phyloP scores from a whole-genome alignment of 768 basidiomycete genomes.

The Trametes gibbosa region DNA sequence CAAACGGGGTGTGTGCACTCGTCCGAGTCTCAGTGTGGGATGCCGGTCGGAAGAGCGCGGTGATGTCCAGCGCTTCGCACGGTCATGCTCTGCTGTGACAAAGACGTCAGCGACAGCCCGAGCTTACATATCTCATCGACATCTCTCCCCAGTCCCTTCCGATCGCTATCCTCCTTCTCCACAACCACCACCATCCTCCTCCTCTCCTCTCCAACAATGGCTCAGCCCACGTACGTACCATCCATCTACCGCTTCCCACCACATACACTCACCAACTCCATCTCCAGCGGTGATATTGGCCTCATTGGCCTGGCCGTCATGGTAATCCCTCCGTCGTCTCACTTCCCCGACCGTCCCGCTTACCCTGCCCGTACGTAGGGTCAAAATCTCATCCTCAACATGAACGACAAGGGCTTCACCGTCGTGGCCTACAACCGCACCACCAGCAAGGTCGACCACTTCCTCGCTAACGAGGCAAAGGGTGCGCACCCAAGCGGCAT shows the following conservation, averaged over 20 bases:
- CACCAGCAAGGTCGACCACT: slow-evolving; percentile 90
- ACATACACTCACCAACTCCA: slow-evolving; percentile 23
- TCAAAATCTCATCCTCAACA: slow-evolving; percentile 96
- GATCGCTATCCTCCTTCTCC: slow-evolving; percentile 19
- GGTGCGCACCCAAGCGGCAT: slow-evolving; percentile 51
- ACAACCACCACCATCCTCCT: slow-evolving; percentile 28
- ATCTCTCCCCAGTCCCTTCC: slow-evolving; percentile 22
- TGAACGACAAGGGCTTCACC: slow-evolving; percentile 99
- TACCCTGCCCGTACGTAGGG: slow-evolving; percentile 48
- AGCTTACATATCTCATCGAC: slow-evolving; percentile 30
- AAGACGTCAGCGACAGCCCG: slow-evolving; percentile 21
- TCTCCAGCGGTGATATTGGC: slow-evolving; percentile 87
- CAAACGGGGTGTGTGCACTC: background rate
- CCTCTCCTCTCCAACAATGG: slow-evolving; percentile 38
- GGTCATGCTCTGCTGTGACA: slow-evolving; percentile 22
- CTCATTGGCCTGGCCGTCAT: slow-evolving; percentile 99
- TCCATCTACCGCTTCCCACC: slow-evolving; percentile 14
- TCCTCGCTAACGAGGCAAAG: slow-evolving; percentile 97
- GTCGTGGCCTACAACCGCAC: slow-evolving; percentile 98
- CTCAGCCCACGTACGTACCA: slow-evolving; percentile 49
- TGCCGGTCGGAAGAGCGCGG: slow-evolving; percentile 6
- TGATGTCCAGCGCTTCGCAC: slow-evolving; percentile 14
- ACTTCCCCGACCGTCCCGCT: slow-evolving; percentile 10
- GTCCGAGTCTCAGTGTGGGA: background rate
- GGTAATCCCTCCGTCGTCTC: slow-evolving; percentile 45